Base-by-base conservation (phyloP, 2,329 filamentous ascomycete species). In the Penicillium sclerotiorum region DNA sequence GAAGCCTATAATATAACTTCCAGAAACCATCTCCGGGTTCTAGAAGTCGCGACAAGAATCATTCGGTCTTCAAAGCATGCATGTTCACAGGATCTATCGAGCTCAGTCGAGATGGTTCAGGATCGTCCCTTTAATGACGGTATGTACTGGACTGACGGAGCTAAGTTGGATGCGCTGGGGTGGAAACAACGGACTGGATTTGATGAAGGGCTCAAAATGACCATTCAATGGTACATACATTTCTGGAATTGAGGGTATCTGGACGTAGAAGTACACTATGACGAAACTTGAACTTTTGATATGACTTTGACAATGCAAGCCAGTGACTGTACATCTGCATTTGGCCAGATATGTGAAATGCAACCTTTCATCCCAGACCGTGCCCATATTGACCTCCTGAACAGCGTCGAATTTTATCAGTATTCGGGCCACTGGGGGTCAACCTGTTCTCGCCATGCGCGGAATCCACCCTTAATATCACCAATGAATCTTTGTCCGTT, bases 1-100 rank as follows among this genome's bases (percentile, higher is more conserved):
- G 86, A 91, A 62, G 83, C 89, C 52, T 94, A 94, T 77, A 94
- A 94, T 57, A 87, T 94, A 8, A 86, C 87, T 37, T 92, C 89
- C 0, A 80, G 81, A 52, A 87, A 91, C 66, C 88, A 92, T 66
- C 81, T 92, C 39, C 88, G 87, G 56, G 92, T 92, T 66, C 74
- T 88, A 15, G 78, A 85, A 2, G 77, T 93, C 88, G 88, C 70
- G 72, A 74, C 51, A 82, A 80, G 67, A 76, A 43, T 93, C 15
- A 77, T 92, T 21, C 74, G 77, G 25, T 77, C 85, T 49, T 83
- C 90, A 65, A 77, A 77, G 15, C 78, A 77, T 17, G 78, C 88
- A 50, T n/a, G n/a, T 13, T 71, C 75, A 15, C 74, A 72, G 4
- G 50, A 61, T 11, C 77, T 86, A 47, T 75, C 79, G 50, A 79